Evolutionary conservation across 2,329 filamentous ascomycete genomes (phyloP).

Genomic region (Dothistroma septosporum): DNA sequence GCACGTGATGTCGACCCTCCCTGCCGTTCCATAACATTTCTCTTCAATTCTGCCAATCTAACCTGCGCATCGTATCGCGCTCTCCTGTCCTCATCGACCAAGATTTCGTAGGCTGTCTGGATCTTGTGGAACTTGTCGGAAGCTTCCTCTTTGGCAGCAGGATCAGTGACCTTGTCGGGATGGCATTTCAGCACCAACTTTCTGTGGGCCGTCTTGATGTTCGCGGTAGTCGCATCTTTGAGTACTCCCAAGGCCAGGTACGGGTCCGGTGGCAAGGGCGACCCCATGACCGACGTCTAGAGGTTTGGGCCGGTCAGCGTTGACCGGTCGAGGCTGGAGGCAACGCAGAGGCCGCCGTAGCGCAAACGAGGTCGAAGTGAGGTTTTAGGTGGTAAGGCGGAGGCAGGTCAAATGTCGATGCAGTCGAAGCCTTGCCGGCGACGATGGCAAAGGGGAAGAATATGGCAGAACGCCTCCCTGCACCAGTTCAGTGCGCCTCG

Average conservation of each 20-base stretch:
- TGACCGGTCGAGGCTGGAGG: slow-evolving; percentile 14
- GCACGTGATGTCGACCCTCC: slow-evolving; percentile 17
- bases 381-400: neutral
- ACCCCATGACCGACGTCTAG: slow-evolving; percentile 15
- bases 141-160: slow-evolving; percentile 69
- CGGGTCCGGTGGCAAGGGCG: slow-evolving; percentile 61
- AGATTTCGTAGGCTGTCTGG: slow-evolving; percentile 86
- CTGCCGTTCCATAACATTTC: slow-evolving; percentile 46
- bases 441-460: neutral
- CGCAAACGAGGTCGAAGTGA: neutral
- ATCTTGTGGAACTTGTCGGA: slow-evolving; percentile 87
- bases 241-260: slow-evolving; percentile 76
- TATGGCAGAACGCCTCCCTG: neutral
- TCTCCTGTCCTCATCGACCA: slow-evolving; percentile 71
- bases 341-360: slow-evolving; percentile 1
- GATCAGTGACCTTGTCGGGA: slow-evolving; percentile 61
- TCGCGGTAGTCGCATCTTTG: slow-evolving; percentile 66
- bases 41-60: slow-evolving; percentile 62
- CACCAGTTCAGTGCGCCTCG: neutral
- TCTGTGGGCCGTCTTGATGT: slow-evolving; percentile 86
- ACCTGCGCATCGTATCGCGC: slow-evolving; percentile 73
- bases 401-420: neutral
- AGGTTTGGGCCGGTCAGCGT: slow-evolving; percentile 5
- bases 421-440: neutral
- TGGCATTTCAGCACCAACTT: slow-evolving; percentile 87